Base-by-base conservation (phyloP, 495 filamentous ascomycete species). In the Penicillium lagena region DNA sequence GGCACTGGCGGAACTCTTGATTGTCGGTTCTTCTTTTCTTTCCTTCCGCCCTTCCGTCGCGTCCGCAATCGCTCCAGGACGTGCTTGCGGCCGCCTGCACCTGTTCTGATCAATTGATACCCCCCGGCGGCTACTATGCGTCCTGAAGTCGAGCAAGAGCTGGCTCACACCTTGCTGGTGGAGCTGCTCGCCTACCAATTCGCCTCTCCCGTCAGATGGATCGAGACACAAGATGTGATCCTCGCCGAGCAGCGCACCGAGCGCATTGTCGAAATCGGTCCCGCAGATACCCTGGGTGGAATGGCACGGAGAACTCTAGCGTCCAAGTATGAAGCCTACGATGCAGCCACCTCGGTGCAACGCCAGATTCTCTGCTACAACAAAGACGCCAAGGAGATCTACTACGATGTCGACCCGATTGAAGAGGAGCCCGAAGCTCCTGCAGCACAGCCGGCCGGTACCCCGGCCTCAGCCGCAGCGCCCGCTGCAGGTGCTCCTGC, bases 111-210 rank as follows among this genome's bases (percentile, higher is more conserved):
- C 38, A 36, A 39, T 34, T 51, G 42, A 58, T 58, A 51, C 47
- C 43, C 47, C 29, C 14, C 37, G 7, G 48, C 40, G 60, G 46
- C 51, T 75, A 87, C 58, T 37, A 98, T 98, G 93, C 87, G 86
- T 70, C 93, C 94, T 56, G 94, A 98, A 79, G 77, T 96, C 66
- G 91, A 98, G 79, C 93, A 98, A 66, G 93, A 98, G 72, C 85
- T 97, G 60, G 82, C 90, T 61, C 91, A 98, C 70, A 98, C 90
- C 52, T 79, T 98, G 69, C 82, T 98, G 57, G 87, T 98, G 45
- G 93, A 98, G 81, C 85, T 99, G 39, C 82, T 99, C 45, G 94
- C 94, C 66, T 97, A 97, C 70, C 93, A 99, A 65, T 99, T 99
- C 67, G 93, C 93, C 54, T 96, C 90, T 15, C 93, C 93, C 28